A percentile compares a stretch with the other conserved stretches of the same genome.
These are phyloP conservation scores for Coemansia sp. DNA, from an alignment of 192 early-diverging fungal species.

Conservation along the genomic window DNA sequence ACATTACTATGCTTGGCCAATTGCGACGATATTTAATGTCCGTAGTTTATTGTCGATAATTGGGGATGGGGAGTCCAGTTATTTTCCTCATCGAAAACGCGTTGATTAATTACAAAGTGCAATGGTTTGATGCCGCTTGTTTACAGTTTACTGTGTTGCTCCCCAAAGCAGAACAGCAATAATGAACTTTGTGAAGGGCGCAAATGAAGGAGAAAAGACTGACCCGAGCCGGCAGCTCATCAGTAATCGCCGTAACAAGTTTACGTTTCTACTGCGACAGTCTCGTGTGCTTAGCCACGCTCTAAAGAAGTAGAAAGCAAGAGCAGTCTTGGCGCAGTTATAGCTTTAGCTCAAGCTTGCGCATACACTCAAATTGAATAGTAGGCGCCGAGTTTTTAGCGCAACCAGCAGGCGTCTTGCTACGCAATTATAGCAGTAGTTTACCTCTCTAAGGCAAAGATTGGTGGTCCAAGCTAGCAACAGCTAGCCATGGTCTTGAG, in stretches of 20 bases:
- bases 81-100: neutral
- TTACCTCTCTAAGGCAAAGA: neutral
- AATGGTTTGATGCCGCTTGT: neutral
- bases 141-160: neutral
- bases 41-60: neutral
- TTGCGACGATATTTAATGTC: neutral
- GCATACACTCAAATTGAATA: neutral
- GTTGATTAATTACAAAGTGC: neutral
- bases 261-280: neutral
- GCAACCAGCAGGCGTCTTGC: neutral
- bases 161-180: neutral
- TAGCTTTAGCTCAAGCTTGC: neutral
- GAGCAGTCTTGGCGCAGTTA: neutral
- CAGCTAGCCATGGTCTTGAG: neutral
- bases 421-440: slow-evolving; percentile 3
- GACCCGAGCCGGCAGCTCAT: neutral
- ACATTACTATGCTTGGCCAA: neutral
- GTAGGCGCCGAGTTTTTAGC: neutral
- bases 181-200: neutral
- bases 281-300: neutral
- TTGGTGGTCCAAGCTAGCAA: neutral
- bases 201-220: neutral
- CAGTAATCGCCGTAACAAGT: slow-evolving; percentile 7
- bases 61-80: neutral
- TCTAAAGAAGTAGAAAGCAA: neutral